Percentiles rank a stretch among this genome's conserved stretches.
These are phyloP conservation scores for Smithsoniella earleae DNA, from an alignment of 163 green algal species.

Conservation along the genomic window DNA sequence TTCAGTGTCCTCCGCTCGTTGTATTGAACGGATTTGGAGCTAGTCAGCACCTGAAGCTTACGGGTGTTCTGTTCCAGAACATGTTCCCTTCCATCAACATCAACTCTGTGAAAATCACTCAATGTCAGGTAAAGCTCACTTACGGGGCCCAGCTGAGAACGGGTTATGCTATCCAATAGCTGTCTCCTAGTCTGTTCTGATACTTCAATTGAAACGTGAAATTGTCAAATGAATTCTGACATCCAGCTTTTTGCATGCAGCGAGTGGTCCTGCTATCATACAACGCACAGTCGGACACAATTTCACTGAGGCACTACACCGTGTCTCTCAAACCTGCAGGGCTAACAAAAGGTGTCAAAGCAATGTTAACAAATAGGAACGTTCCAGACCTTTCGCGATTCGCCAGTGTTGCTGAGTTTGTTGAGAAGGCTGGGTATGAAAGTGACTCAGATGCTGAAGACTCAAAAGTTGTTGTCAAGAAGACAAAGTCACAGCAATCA, in stretches of 20 bases:
- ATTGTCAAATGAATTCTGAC: slow-evolving; percentile 34
- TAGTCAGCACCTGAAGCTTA: slow-evolving; percentile 67
- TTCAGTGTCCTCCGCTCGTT: slow-evolving; percentile 69
- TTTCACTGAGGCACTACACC: slow-evolving; percentile 70
- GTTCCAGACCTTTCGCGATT: slow-evolving; percentile 18
- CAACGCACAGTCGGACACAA: slow-evolving; percentile 47
- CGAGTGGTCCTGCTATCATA: slow-evolving; percentile 77
- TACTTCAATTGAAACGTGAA: slow-evolving; percentile 30
- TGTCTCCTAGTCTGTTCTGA: slow-evolving; percentile 23
- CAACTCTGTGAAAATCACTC: slow-evolving; percentile 52
- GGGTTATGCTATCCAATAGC: slow-evolving; percentile 33
- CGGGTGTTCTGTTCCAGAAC: slow-evolving; percentile 71
- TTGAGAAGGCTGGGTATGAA: slow-evolving; percentile 5
- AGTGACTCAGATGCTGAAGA: slow-evolving; percentile 25
- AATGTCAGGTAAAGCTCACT: slow-evolving; percentile 56
- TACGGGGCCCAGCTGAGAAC: neutral
- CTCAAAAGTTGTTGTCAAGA: neutral
- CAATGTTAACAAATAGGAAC: slow-evolving; percentile 32
- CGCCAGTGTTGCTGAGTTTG: slow-evolving; percentile 21
- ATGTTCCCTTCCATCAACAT: slow-evolving; percentile 96
- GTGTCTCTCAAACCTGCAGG: slow-evolving; percentile 63
- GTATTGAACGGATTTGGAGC: slow-evolving; percentile 88
- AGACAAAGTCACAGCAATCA: neutral
- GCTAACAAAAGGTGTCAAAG: slow-evolving; percentile 68
- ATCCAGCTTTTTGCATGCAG: slow-evolving; percentile 49